These are phyloP conservation scores for Alternaria arbusti DNA, from an alignment of 2,329 filamentous ascomycete genomes.

Conservation along the genomic window DNA sequence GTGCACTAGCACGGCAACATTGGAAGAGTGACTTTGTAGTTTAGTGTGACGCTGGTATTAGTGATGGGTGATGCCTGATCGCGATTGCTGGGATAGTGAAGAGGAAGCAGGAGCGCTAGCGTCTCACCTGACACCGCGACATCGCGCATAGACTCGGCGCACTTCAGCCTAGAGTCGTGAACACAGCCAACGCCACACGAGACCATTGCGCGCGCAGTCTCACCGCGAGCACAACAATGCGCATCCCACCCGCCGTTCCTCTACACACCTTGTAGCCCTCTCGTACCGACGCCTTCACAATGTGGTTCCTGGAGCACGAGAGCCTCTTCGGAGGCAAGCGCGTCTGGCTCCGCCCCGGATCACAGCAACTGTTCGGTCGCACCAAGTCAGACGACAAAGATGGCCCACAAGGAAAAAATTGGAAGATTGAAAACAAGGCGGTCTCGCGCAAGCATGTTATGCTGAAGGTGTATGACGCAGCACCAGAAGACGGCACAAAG, in stretches of 20 bases:
- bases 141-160: neutral
- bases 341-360: conserved; percentile 85
- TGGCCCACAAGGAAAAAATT: conserved; percentile 42
- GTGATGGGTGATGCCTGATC: neutral
- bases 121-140: conserved; percentile 16
- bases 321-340: conserved; percentile 66
- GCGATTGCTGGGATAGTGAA: neutral
- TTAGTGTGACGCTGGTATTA: neutral
- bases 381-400: conserved; percentile 65
- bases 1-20: neutral
- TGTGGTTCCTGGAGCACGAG: conserved; percentile 64
- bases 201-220: neutral
- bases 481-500: conserved; percentile 69
- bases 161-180: neutral
- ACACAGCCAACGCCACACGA: neutral
- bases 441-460: conserved; percentile 90
- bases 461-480: conserved; percentile 72
- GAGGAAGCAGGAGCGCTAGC: neutral
- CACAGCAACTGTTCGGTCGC: conserved; percentile 84
- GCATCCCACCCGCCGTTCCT: neutral
- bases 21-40: neutral
- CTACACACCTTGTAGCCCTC: neutral
- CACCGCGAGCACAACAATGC: conserved; percentile 1
- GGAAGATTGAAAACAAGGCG: conserved; percentile 75
- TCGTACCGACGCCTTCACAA: conserved; percentile 24